Percentiles rank a stretch among this genome's conserved stretches.
phyloP scores from a whole-genome alignment of 805 yeast genomes.

The Groenewaldozyma tartarivorans region DNA sequence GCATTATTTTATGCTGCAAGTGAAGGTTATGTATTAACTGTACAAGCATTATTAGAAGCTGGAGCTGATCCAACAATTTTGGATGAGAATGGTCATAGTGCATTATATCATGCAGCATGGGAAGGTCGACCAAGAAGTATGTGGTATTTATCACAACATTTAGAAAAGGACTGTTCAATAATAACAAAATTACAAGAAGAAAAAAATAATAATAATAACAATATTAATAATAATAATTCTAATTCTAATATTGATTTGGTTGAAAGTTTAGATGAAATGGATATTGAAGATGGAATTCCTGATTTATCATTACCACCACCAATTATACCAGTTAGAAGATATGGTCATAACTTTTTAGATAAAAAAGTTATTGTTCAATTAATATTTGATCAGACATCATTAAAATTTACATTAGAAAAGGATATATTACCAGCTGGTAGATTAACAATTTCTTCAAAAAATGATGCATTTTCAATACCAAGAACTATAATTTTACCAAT shows the following conservation, averaged over 20 bases:
- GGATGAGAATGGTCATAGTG: conserved; percentile 75
- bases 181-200: conserved; percentile 1
- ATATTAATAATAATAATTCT: not conserved
- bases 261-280: conserved; percentile 6
- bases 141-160: conserved; percentile 46
- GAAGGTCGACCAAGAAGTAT: conserved; percentile 86
- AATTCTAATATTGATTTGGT: conserved; percentile 10
- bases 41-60: conserved; percentile 55
- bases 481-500: conserved; percentile 76
- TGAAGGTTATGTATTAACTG: conserved; percentile 69
- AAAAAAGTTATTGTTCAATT: conserved; percentile 79
- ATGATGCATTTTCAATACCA: conserved; percentile 62
- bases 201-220: not conserved
- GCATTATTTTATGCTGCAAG: conserved; percentile 85
- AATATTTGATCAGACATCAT: conserved; percentile 44
- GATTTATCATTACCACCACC: conserved; percentile 93
- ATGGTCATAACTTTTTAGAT: conserved; percentile 93
- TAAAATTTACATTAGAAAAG: conserved; percentile 35
- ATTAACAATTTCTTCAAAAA: conserved; percentile 66
- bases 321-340: conserved; percentile 81
- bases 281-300: conserved; percentile 62
- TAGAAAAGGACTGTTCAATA: conserved; percentile 8
- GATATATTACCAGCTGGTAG: conserved; percentile 38
- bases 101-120: conserved; percentile 83
- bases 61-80: conserved; percentile 62